phyloP scores from a whole-genome alignment of 2,329 filamentous ascomycete genomes.

The Tolypocladium pustulatum region DNA sequence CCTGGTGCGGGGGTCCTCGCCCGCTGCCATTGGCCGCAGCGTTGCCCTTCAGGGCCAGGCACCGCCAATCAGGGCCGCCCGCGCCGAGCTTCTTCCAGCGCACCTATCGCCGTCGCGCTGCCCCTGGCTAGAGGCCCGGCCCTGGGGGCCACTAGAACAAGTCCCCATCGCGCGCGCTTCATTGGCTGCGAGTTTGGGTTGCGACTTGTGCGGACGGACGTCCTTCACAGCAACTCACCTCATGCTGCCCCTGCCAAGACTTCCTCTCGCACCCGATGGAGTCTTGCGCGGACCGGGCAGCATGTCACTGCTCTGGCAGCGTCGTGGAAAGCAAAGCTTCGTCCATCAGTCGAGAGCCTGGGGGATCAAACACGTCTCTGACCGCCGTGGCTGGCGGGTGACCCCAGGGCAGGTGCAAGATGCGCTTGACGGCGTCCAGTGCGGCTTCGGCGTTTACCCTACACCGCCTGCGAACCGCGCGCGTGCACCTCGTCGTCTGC shows the following conservation, averaged over 20 bases:
- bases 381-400: background rate
- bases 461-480: background rate
- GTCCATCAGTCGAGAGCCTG: background rate
- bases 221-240: background rate
- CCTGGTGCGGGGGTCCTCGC: slow-evolving; percentile 2
- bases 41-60: background rate
- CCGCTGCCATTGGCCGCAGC: slow-evolving; percentile 2
- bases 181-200: background rate
- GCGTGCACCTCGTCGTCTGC: no score
- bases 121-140: background rate
- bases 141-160: background rate
- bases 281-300: background rate
- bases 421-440: background rate
- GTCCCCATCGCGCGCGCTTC: background rate
- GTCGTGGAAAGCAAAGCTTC: background rate
- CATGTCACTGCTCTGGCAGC: background rate
- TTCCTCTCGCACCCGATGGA: background rate
- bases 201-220: background rate
- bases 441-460: background rate
- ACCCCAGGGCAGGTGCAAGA: background rate
- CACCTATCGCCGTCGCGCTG: background rate
- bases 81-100: background rate
- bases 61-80: slow-evolving; percentile 2
- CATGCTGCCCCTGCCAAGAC: background rate
- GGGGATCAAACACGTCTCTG: background rate